Conservation (phyloP, 352 stramenopile genomes). For the Phytopythium aichiense region DNA sequence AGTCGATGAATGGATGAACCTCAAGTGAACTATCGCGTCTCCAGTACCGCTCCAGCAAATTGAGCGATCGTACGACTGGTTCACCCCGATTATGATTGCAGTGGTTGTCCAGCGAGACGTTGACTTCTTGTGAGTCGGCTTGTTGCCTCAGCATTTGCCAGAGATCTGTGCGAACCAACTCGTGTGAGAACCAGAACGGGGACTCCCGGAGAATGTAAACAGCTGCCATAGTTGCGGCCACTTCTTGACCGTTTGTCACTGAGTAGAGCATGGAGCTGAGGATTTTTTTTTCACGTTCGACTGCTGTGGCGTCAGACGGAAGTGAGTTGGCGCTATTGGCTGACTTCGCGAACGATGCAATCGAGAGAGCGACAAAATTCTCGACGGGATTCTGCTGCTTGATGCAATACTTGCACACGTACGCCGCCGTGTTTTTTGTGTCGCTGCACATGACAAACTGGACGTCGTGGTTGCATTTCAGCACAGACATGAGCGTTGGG, state of each 20-base stretch:
- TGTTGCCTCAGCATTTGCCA: not conserved
- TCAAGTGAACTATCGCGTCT: not conserved
- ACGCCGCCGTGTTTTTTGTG: constrained; percentile 13
- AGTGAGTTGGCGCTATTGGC: constrained; percentile 1
- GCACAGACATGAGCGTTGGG: not conserved
- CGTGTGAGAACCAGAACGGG: constrained; percentile 19
- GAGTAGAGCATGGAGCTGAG: constrained; percentile 15
- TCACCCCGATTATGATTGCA: too few species aligned
- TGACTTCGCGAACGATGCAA: constrained; percentile 15
- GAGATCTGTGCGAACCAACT: constrained; percentile 10
- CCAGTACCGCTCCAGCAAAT: constrained; percentile 11
- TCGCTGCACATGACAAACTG: constrained; percentile 14
- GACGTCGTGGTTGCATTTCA: constrained; percentile 28
- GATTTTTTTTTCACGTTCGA: constrained; percentile 11
- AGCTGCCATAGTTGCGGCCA: constrained; percentile 13
- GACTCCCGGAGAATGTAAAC: constrained; percentile 12
- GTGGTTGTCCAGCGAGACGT: not conserved
- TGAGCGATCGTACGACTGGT: not conserved
- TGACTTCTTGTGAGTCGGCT: not conserved
- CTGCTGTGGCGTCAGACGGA: constrained; percentile 1
- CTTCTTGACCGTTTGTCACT: constrained; percentile 13
- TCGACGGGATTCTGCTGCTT: constrained; percentile 21
- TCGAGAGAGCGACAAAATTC: constrained; percentile 10
- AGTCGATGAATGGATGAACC: constrained; percentile 7
- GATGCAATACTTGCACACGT: constrained; percentile 27